These are phyloP conservation scores for Clarireedia monteithiana DNA, from an alignment of 2,329 filamentous ascomycete genomes.

Conservation along the genomic window DNA sequence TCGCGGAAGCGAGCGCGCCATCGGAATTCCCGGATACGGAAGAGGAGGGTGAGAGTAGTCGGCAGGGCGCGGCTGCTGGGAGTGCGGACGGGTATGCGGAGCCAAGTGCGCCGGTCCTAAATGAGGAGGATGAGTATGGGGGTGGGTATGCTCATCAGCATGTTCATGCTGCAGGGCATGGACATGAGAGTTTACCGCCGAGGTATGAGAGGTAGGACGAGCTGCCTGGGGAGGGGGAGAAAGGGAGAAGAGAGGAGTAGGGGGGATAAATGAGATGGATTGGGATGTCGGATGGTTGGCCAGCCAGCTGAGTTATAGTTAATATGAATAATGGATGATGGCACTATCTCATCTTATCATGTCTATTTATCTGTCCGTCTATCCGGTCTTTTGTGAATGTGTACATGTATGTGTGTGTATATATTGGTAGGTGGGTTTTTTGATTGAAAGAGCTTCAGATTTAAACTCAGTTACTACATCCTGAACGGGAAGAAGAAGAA, in stretches of 20 bases:
- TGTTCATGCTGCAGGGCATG: slow-evolving; percentile 6
- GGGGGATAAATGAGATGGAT: background rate
- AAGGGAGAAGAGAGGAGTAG: background rate
- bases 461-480: too few species aligned
- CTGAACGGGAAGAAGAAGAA: too few species aligned
- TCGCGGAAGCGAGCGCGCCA: slow-evolving; percentile 46
- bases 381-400: too few species aligned
- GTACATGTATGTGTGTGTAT: too few species aligned
- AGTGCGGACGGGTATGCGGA: slow-evolving; percentile 19
- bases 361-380: too few species aligned
- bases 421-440: too few species aligned
- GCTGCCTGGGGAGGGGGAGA: background rate
- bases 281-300: background rate
- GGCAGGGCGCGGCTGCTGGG: background rate
- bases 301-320: too few species aligned
- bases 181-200: slow-evolving; percentile 22
- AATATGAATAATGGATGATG: background rate
- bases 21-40: slow-evolving; percentile 43
- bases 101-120: slow-evolving; percentile 52
- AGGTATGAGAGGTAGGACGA: slow-evolving; percentile 23
- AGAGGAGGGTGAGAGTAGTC: slow-evolving; percentile 24
- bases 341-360: too few species aligned
- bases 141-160: slow-evolving; percentile 15
- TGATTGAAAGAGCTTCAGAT: too few species aligned
- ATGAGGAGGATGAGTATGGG: slow-evolving; percentile 45